Evolutionary conservation across 2,329 filamentous ascomycete species (phyloP), one percentile per base, ranked within the genome.

Genomic region (Hirsutella rhossiliensis): DNA sequence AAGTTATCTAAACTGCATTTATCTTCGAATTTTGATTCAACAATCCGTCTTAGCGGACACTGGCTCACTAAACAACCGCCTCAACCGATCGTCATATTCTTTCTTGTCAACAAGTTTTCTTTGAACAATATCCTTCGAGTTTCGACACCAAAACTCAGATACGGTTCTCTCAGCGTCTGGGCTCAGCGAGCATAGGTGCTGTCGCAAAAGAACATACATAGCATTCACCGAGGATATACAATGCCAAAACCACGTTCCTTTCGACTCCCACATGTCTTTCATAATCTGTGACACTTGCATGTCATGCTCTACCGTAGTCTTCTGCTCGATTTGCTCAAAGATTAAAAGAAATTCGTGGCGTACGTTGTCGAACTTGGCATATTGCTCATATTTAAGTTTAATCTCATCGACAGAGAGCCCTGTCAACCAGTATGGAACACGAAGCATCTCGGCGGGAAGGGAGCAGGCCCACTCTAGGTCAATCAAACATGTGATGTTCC

Each of bases 401-500:
- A n/a, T n/a, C 27, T 46, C 39, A 18, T 52, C 52, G 23, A 52
- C 43, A 12, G 27, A 32, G 13, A 41, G 28, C 12, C 51, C 50
- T 8, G 45, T 51, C 30, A 55, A 36, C 52, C 52, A 55, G 23
- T 52, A 48, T 9, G 53, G 52, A 2, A 51, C 48, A 11, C 29
- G 11, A 7, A 53, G 28, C 44, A 47, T 52, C 47, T 52, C 47
- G 12, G 37, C 13, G 2, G 50, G 51, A 9, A 53, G 50, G 15
- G 58, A 47, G 45, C 54, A 63, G 12, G 61, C 48, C 59, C 56
- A 65, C 47, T 64, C 61, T 30, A 58, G 52, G 43, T 64, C 59
- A 11, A 64, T 56, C 0, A 63, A 28, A 38, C 48, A 49, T 12
- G 51, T 58, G 34, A 63, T 51, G 42, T 64, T 62, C 58, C 58